phyloP scores from a whole-genome alignment of 805 yeast species.

The Nadsonia fulvescens region DNA sequence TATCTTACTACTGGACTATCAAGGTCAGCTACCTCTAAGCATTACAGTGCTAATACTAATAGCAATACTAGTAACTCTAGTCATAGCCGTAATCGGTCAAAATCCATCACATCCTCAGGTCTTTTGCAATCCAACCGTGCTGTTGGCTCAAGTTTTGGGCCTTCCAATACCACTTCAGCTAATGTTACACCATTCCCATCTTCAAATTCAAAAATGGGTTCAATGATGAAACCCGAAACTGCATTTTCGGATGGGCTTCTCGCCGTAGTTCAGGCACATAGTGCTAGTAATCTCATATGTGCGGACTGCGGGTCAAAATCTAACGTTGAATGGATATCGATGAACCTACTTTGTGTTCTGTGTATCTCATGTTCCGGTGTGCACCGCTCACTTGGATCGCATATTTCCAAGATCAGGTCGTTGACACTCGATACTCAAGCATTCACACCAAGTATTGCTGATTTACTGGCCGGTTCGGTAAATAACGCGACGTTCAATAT shows the following conservation, averaged over 20 bases:
- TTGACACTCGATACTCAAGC: conserved; percentile 48
- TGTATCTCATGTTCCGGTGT: conserved; percentile 79
- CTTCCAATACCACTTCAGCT: too few relatives aligned
- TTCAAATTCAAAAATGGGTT: too few relatives aligned
- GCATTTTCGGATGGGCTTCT: neutral
- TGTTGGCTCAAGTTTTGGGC: too few relatives aligned
- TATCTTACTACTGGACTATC: neutral
- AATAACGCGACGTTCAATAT: too few relatives aligned
- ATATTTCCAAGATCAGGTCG: conserved; percentile 61
- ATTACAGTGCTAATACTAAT: too few relatives aligned
- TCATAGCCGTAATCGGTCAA: too few relatives aligned
- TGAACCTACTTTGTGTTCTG: conserved; percentile 50
- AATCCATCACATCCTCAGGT: too few relatives aligned
- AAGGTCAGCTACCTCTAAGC: neutral
- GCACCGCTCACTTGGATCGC: conserved; percentile 77
- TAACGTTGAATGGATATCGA: conserved; percentile 71
- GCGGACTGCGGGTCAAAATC: conserved; percentile 59
- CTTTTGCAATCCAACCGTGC: too few relatives aligned
- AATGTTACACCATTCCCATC: too few relatives aligned
- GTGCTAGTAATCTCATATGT: conserved; percentile 41
- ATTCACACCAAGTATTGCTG: conserved; percentile 39
- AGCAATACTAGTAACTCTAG: too few relatives aligned
- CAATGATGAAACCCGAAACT: too few relatives aligned
- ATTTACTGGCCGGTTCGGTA: too few relatives aligned
- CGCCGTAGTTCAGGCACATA: neutral